Evolutionary conservation across 768 basidiomycete genomes (phyloP).

Genomic region (Tylopilus felleus): DNA sequence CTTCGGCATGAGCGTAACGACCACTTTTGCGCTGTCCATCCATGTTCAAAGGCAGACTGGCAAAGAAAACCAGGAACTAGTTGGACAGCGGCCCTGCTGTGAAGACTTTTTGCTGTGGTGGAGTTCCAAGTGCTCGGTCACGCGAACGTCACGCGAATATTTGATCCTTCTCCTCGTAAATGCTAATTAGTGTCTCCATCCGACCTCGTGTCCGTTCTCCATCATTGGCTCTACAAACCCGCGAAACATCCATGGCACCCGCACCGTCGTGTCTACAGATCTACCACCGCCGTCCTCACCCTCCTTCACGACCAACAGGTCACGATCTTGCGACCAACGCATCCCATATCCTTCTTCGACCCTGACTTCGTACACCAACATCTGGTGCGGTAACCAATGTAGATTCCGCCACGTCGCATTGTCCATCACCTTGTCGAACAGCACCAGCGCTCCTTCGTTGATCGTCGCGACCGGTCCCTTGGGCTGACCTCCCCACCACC

Average conservation of each 20-base stretch:
- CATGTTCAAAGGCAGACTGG: too few species aligned
- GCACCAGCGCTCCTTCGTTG: slow-evolving; percentile 47
- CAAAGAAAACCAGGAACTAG: too few species aligned
- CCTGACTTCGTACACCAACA: slow-evolving; percentile 61
- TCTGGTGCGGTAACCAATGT: slow-evolving; percentile 61
- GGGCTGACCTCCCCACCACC: slow-evolving; percentile 58
- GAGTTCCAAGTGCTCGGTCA: slow-evolving; percentile 12
- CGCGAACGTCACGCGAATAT: slow-evolving; percentile 29
- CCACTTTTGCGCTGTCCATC: slow-evolving; percentile 14
- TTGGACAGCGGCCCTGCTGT: background rate
- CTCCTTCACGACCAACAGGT: slow-evolving; percentile 4
- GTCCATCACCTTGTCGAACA: slow-evolving; percentile 55
- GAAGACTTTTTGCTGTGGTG: background rate
- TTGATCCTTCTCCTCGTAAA: too few species aligned
- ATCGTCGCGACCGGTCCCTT: slow-evolving; percentile 50
- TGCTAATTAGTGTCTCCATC: slow-evolving; percentile 58
- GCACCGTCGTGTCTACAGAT: too few species aligned
- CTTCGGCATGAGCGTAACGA: slow-evolving; percentile 61
- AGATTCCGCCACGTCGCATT: slow-evolving; percentile 58
- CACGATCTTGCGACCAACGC: slow-evolving; percentile 58
- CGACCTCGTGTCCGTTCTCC: slow-evolving; percentile 60
- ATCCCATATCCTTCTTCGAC: slow-evolving; percentile 62
- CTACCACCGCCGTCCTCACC: background rate
- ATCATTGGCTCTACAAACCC: slow-evolving; percentile 70
- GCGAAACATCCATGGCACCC: slow-evolving; percentile 50